These are phyloP conservation scores for Prunus yedoensis DNA, from an alignment of 331 rosid species.

Conservation along the genomic window DNA sequence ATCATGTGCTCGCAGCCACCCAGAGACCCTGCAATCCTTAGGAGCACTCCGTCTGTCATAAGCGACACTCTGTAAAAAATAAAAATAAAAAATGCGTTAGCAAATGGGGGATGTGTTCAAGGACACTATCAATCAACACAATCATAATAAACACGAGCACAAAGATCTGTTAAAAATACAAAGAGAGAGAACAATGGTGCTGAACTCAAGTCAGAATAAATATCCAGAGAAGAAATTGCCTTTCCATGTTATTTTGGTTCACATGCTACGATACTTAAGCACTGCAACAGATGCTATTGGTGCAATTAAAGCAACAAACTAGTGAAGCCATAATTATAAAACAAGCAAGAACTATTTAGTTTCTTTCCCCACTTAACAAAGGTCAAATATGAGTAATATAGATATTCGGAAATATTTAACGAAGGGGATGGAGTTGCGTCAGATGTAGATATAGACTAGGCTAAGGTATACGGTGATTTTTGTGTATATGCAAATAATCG, in stretches of 20 bases:
- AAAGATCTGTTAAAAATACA: not conserved
- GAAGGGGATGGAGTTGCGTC: not conserved
- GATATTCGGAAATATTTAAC: not conserved
- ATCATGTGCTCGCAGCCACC: conserved; percentile 63
- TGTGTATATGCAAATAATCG: not conserved
- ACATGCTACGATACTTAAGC: not conserved
- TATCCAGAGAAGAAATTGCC: not conserved
- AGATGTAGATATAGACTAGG: too few relatives aligned
- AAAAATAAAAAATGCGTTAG: not conserved
- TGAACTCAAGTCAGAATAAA: not conserved
- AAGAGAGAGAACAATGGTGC: not conserved
- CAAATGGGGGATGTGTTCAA: not conserved
- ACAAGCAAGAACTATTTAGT: not conserved
- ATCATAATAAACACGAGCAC: not conserved
- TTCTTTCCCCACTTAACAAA: not conserved
- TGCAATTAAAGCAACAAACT: not conserved
- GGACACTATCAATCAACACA: not conserved
- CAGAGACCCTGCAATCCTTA: conserved; percentile 80
- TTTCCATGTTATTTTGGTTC: not conserved
- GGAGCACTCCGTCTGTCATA: conserved; percentile 87
- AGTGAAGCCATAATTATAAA: not conserved
- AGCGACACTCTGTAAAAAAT: conserved; percentile 66
- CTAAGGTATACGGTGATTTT: not conserved
- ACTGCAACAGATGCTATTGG: not conserved
- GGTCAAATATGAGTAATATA: not conserved